Evolutionary conservation across 2,329 filamentous ascomycete species (phyloP).

Genomic region (Ophiostoma populinum): DNA sequence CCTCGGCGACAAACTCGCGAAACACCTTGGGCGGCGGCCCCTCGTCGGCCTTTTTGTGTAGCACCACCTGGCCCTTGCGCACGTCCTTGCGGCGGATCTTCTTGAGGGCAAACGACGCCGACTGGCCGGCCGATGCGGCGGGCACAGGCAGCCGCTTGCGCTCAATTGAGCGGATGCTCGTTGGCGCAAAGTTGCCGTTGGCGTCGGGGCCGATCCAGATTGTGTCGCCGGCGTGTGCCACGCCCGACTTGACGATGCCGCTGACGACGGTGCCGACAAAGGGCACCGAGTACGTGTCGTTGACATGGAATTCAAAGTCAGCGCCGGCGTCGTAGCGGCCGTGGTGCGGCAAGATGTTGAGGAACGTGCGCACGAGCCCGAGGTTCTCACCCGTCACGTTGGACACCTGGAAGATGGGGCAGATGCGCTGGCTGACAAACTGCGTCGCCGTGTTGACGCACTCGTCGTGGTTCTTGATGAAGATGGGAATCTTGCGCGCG

Average conservation of each 20-base stretch:
- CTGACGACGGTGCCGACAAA: conserved; percentile 94
- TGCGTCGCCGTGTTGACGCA: conserved; percentile 92
- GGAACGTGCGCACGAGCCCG: conserved; percentile 76
- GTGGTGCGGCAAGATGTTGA: conserved; percentile 90
- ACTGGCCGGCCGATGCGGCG: conserved; percentile 78
- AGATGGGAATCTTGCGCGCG: conserved; percentile 86
- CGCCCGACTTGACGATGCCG: conserved; percentile 75
- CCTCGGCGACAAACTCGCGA: conserved; percentile 65
- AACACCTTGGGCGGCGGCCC: conserved; percentile 44
- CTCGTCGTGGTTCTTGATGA: conserved; percentile 80
- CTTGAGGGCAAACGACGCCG: conserved; percentile 78
- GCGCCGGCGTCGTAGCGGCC: conserved; percentile 80
- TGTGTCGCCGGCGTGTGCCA: conserved; percentile 77
- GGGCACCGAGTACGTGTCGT: conserved; percentile 95
- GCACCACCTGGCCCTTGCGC: conserved; percentile 91
- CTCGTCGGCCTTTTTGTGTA: conserved; percentile 64
- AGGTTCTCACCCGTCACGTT: conserved; percentile 91
- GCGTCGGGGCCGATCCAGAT: conserved; percentile 83
- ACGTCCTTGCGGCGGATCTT: conserved; percentile 81
- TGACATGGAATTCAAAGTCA: conserved; percentile 87
- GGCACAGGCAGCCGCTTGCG: conserved; percentile 82
- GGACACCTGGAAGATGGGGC: conserved; percentile 92
- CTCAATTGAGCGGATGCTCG: conserved; percentile 81
- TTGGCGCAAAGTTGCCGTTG: conserved; percentile 74
- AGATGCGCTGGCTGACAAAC: conserved; percentile 89